A percentile compares a stretch with the other conserved stretches of the same genome.
phyloP scores from a whole-genome alignment of 2,329 filamentous ascomycete species.

The Penicillium sp. region DNA sequence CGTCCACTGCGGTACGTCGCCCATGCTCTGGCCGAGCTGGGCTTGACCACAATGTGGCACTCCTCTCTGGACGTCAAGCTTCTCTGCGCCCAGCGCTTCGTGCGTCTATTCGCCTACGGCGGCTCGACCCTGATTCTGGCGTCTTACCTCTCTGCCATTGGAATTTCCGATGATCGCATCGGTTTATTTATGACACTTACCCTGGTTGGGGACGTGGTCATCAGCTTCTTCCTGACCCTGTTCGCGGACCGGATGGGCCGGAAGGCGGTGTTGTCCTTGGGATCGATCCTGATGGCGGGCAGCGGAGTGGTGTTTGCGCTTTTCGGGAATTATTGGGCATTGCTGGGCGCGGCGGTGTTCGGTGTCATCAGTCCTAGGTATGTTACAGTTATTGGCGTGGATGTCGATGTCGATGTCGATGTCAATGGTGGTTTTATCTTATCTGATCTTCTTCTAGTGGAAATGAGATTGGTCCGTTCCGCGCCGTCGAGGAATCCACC shows the following conservation, averaged over 20 bases:
- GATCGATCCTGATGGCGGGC: conserved; percentile 58
- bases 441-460: conserved; percentile 40
- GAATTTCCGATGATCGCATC: conserved; percentile 60
- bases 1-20: conserved; percentile 7
- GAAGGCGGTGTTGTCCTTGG: conserved; percentile 55
- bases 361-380: conserved; percentile 62
- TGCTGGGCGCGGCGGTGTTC: conserved; percentile 60
- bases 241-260: conserved; percentile 62
- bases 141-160: conserved; percentile 60
- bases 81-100: conserved; percentile 44
- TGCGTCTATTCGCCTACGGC: conserved; percentile 66
- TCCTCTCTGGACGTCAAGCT: conserved; percentile 42
- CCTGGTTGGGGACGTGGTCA: conserved; percentile 61
- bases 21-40: conserved; percentile 34
- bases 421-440: neutral
- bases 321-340: conserved; percentile 61
- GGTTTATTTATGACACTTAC: conserved; percentile 68
- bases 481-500: conserved; percentile 67
- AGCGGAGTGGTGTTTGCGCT: conserved; percentile 59
- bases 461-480: conserved; percentile 68
- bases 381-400: neutral
- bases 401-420: conserved; percentile 8
- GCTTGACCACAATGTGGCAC: conserved; percentile 40
- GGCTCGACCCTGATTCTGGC: conserved; percentile 63
- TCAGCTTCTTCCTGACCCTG: conserved; percentile 60